Evolutionary conservation across 2,329 filamentous ascomycete genomes (phyloP).

Genomic region (Fusarium decemcellulare): DNA sequence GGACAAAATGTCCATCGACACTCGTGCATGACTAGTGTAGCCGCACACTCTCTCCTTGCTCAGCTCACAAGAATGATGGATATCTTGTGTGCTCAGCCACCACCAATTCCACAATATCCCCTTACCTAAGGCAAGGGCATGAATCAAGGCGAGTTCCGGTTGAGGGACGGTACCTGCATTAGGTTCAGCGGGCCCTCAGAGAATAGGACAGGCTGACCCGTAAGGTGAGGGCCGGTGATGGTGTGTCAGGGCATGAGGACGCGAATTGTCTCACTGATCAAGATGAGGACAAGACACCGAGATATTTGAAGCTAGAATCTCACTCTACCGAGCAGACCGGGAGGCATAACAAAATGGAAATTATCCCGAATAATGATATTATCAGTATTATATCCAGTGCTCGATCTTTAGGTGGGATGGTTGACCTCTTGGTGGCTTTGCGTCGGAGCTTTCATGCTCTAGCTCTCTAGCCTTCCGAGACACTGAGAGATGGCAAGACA

Average conservation of each 20-base stretch:
- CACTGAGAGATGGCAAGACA: neutral
- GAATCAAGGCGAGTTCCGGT: slow-evolving; percentile 28
- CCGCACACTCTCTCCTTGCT: slow-evolving; percentile 1
- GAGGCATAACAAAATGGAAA: slow-evolving; percentile 13
- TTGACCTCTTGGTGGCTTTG: slow-evolving; percentile 4
- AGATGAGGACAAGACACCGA: neutral
- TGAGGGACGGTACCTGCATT: slow-evolving; percentile 40
- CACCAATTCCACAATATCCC: slow-evolving; percentile 13
- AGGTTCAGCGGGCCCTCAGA: slow-evolving; percentile 19
- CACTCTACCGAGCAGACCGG: slow-evolving; percentile 14
- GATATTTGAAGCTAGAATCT: slow-evolving; percentile 7
- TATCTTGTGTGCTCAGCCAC: slow-evolving; percentile 18
- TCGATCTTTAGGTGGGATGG: no score
- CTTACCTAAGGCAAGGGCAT: slow-evolving; percentile 29
- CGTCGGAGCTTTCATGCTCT: neutral
- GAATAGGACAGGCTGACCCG: slow-evolving; percentile 17
- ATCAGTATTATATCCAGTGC: no score
- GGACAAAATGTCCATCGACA: slow-evolving; percentile 32
- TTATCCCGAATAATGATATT: neutral
- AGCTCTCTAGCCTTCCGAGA: neutral
- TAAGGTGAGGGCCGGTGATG: neutral
- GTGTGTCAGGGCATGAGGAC: slow-evolving; percentile 15
- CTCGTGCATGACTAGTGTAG: slow-evolving; percentile 27
- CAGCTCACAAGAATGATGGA: slow-evolving; percentile 2
- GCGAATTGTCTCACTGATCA: slow-evolving; percentile 11